These are phyloP conservation scores for Plasmodium cynomolgi DNA, from an alignment of 169 alveolate species.

Conservation along the genomic window DNA sequence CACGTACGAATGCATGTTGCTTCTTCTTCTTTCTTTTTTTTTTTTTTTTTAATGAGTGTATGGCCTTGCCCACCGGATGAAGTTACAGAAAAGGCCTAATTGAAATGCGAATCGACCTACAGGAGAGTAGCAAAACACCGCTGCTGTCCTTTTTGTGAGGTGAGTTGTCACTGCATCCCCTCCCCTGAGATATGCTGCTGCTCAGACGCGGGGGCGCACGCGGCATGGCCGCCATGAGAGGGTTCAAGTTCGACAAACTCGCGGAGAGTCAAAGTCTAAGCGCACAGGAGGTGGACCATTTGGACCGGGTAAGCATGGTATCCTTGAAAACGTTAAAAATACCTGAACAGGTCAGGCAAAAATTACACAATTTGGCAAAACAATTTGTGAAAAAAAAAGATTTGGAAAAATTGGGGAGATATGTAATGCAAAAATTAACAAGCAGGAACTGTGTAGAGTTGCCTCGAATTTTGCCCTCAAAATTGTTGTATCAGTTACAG, in stretches of 20 bases:
- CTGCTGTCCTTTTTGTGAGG: background rate
- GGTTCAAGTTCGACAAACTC: constrained; percentile 42
- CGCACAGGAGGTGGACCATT: constrained; percentile 35
- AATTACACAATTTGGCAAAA: constrained; percentile 78
- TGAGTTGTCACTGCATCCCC: background rate
- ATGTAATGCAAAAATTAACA: constrained; percentile 78
- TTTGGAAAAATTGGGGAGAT: constrained; percentile 85
- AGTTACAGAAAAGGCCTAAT: background rate
- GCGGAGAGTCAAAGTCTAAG: constrained; percentile 69
- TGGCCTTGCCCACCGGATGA: background rate
- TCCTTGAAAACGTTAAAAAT: constrained; percentile 75
- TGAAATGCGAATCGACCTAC: background rate
- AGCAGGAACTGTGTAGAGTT: constrained; percentile 87
- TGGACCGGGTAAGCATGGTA: constrained; percentile 61
- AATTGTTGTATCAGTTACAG: constrained; percentile 38
- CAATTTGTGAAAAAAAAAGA: constrained; percentile 82
- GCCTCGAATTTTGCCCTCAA: constrained; percentile 87
- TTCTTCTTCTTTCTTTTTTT: too few species aligned
- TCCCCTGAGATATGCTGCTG: background rate
- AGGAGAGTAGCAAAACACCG: background rate
- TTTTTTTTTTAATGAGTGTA: background rate
- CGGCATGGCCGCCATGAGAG: background rate
- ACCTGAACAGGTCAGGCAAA: constrained; percentile 80
- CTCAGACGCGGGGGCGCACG: background rate
- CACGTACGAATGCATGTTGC: background rate